Conservation (phyloP, 2,329 filamentous ascomycete genomes). For the Cladosporium sp. region DNA sequence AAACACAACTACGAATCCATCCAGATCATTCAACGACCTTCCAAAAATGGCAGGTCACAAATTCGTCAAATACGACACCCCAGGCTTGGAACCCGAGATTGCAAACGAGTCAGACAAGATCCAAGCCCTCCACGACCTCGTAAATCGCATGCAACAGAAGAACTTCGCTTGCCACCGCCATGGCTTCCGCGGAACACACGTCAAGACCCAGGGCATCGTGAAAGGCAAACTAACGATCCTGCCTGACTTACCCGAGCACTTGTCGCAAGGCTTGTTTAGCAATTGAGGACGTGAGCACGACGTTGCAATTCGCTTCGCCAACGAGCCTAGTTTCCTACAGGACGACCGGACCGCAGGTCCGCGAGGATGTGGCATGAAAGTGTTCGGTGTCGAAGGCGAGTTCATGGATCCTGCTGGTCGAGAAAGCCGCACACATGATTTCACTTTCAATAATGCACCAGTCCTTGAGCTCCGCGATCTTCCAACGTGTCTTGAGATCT, state of each 20-base stretch:
- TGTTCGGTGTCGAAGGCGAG: constrained; percentile 26
- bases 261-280: constrained; percentile 24
- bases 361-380: constrained; percentile 27
- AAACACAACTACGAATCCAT: not conserved
- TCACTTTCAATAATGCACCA: constrained; percentile 38
- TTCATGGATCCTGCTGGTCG: constrained; percentile 22
- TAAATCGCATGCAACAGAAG: constrained; percentile 24
- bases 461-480: constrained; percentile 36
- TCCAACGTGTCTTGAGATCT: constrained; percentile 37
- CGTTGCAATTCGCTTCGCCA: constrained; percentile 23
- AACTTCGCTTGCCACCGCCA: constrained; percentile 27
- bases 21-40: not conserved
- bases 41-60: constrained; percentile 1
- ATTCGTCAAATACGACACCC: not conserved
- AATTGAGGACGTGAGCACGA: constrained; percentile 34
- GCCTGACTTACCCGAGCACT: constrained; percentile 26
- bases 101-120: constrained; percentile 23
- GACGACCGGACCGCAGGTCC: constrained; percentile 27
- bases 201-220: constrained; percentile 28
- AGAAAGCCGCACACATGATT: constrained; percentile 30
- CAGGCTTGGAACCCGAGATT: constrained; percentile 15
- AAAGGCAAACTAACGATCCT: constrained; percentile 27
- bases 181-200: constrained; percentile 26
- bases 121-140: constrained; percentile 19
- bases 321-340: constrained; percentile 25